Base-by-base conservation (phyloP, 768 basidiomycete species). In the Agaricus sinodeliciosus region DNA sequence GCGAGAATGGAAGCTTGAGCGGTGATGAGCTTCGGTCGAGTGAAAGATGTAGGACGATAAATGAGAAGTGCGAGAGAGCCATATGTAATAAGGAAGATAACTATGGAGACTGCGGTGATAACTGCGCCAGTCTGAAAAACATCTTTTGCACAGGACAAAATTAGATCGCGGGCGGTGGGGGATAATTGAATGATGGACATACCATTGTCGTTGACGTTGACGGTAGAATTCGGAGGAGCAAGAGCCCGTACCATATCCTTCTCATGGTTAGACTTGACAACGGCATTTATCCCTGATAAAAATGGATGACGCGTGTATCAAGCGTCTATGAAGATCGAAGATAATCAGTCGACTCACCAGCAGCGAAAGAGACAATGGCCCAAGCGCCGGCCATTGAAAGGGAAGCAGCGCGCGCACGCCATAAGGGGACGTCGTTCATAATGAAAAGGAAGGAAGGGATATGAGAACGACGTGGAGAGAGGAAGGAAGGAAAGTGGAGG, bases 1-100 rank as follows among this genome's bases (percentile, higher is more conserved):
- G 65, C 62, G 44, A 79, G 65, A 13, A 68, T 22, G 49, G 52
- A 61, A 49, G 57, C 67, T 61, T 73, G 72, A 27, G 68, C 13
- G 22, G 58, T 59, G 43, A 72, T 65, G n/a, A 55, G 55, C n/a
- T 49, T 52, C 15, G 37, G 16, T 3, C 45, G 36, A 13, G 59
- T 44, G 40, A 52, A 51, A 2, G 61, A 61, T 11, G 57, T 49
- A 4, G 56, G 54, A 28, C 46, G 58, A 3, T 50, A 27, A 22
- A 60, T 25, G 34, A 61, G 56, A 9, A 55, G n/a, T 8, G 57
- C 31, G 35, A 61, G 12, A 40, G 49, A 58, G 31, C 59, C 7
- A 13, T 49, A 43, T 35, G 58, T 55, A 19, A 59, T 27, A 36
- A 62, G 8, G 46, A 52, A 59, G 47, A 61, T 57, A 50, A 63